Percentiles rank a stretch among this genome's conserved stretches.
These are phyloP conservation scores for Cinnamomum micranthum DNA, from an alignment of 164 flowering plant genomes.

Conservation along the genomic window DNA sequence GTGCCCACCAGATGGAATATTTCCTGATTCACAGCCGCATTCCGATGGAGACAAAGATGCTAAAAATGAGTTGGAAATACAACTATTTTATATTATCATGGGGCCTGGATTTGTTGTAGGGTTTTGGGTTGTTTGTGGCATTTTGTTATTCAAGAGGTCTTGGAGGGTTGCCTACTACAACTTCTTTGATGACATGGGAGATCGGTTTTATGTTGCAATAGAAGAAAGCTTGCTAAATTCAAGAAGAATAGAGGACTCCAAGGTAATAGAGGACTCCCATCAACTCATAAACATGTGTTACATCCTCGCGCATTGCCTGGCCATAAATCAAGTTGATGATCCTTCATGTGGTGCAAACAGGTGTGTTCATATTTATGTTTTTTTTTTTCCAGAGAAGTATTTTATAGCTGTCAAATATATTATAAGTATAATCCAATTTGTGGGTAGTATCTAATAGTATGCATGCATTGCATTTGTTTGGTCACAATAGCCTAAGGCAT, in stretches of 20 bases:
- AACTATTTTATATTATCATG: conserved; percentile 5
- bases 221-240: background rate
- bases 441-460: too few relatives aligned
- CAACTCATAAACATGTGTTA: too few relatives aligned
- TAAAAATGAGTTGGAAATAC: background rate
- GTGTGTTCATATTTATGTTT: too few relatives aligned
- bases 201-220: background rate
- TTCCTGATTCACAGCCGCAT: background rate
- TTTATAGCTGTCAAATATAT: too few relatives aligned
- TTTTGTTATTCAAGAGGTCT: conserved; percentile 7
- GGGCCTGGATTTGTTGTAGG: conserved; percentile 11
- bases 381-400: too few relatives aligned
- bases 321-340: too few relatives aligned
- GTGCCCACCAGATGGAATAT: background rate
- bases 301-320: too few relatives aligned
- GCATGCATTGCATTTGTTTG: too few relatives aligned
- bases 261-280: too few relatives aligned
- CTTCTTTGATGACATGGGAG: background rate
- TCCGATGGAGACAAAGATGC: background rate
- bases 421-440: too few relatives aligned
- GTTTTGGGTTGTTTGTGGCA: conserved; percentile 2
- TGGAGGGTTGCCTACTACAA: conserved; percentile 15
- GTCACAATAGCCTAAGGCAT: too few relatives aligned
- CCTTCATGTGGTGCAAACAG: too few relatives aligned
- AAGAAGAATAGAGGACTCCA: background rate